Conservation (phyloP, 2,329 filamentous ascomycete species). For the Aspergillus phoenicis region DNA sequence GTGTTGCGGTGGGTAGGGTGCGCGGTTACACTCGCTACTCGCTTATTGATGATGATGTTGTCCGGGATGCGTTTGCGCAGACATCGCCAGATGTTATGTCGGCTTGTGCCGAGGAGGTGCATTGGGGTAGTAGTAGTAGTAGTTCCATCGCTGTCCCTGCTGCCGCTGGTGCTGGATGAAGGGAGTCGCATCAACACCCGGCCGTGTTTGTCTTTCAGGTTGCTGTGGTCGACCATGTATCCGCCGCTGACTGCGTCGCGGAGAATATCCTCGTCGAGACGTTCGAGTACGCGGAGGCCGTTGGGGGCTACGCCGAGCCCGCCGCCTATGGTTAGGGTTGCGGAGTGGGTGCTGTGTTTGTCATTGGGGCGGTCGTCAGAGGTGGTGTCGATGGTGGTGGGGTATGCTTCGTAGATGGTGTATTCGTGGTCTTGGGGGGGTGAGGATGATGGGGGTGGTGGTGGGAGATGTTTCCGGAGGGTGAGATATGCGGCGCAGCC, state of each 20-base stretch:
- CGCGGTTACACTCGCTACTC: constrained; percentile 33
- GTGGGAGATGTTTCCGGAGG: constrained; percentile 44
- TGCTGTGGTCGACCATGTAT: constrained; percentile 36
- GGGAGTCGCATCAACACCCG: constrained; percentile 32
- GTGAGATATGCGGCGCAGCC: constrained; percentile 45
- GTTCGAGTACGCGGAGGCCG: constrained; percentile 42
- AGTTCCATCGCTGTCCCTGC: neutral
- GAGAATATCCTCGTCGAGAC: constrained; percentile 40
- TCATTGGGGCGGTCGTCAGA: too few species aligned
- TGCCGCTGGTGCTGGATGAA: neutral
- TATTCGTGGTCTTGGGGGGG: constrained; percentile 29
- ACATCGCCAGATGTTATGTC: constrained; percentile 43
- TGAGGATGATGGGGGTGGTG: constrained; percentile 6
- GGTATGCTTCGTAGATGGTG: constrained; percentile 46
- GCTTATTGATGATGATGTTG: constrained; percentile 36
- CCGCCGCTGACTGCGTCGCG: constrained; percentile 37
- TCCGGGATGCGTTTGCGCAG: constrained; percentile 41
- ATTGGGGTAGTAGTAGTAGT: too few species aligned
- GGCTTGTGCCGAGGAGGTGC: constrained; percentile 38
- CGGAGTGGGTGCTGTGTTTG: too few species aligned
- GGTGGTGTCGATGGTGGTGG: constrained; percentile 21
- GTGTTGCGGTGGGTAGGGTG: constrained; percentile 28
- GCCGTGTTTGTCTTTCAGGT: constrained; percentile 41
- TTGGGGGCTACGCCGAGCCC: constrained; percentile 45
- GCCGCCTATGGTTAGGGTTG: constrained; percentile 34